phyloP scores from a whole-genome alignment of 2,329 filamentous ascomycete species.

The Dactylella cylindrospora region DNA sequence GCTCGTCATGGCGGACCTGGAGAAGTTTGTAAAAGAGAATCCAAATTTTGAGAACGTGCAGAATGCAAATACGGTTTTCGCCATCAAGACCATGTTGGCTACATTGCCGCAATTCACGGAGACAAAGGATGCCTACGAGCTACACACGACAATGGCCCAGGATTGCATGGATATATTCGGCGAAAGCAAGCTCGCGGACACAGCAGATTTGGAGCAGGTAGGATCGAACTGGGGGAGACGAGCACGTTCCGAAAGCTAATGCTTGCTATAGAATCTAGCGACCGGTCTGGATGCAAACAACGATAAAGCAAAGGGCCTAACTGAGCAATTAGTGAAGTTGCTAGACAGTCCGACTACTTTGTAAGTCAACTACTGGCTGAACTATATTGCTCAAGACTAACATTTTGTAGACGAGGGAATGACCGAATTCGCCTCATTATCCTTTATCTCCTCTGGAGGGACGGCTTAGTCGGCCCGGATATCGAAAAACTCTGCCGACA shows the following conservation, averaged over 20 bases:
- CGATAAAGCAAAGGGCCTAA: conserved; percentile 83
- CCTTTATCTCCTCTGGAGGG: conserved; percentile 80
- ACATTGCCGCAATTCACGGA: conserved; percentile 92
- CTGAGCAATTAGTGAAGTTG: conserved; percentile 81
- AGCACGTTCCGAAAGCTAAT: conserved; percentile 14
- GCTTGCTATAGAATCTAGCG: conserved; percentile 64
- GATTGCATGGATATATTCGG: conserved; percentile 96
- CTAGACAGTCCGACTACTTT: conserved; percentile 72
- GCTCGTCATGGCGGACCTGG: conserved; percentile 88
- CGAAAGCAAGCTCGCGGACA: conserved; percentile 76
- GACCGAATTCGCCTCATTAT: conserved; percentile 84
- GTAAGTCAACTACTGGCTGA: conserved; percentile 33
- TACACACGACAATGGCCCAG: conserved; percentile 95
- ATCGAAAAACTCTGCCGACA: conserved; percentile 81
- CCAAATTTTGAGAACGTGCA: conserved; percentile 83
- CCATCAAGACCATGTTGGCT: conserved; percentile 95
- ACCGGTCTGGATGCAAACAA: conserved; percentile 92
- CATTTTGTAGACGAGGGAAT: conserved; percentile 15
- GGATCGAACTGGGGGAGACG: no score
- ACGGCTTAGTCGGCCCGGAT: conserved; percentile 81
- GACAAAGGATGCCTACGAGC: conserved; percentile 89
- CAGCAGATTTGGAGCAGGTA: conserved; percentile 82
- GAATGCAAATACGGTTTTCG: conserved; percentile 74
- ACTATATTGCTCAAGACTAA: background rate
- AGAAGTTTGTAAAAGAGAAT: conserved; percentile 86